Conservation (phyloP, 768 basidiomycete genomes). For the Chalciporus chontae region DNA sequence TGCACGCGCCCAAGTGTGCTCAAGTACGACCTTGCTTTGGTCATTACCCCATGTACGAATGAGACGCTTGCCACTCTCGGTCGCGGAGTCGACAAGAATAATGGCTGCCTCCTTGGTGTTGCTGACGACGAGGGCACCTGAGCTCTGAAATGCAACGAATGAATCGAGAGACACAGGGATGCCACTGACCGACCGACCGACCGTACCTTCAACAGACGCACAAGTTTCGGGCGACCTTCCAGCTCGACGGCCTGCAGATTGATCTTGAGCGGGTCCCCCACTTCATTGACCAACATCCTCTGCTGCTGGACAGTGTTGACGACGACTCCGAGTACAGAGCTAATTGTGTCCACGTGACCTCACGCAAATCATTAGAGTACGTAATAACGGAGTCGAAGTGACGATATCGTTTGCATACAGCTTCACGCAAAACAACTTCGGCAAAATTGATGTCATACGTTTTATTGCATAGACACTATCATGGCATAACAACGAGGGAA, state of each 20-base stretch:
- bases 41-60: slow-evolving; percentile 58
- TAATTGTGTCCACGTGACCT: not conserved
- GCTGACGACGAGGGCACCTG: slow-evolving; percentile 51
- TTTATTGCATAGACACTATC: slow-evolving; percentile 34
- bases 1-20: slow-evolving; percentile 49
- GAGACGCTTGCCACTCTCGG: slow-evolving; percentile 51
- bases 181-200: slow-evolving; percentile 12
- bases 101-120: slow-evolving; percentile 52
- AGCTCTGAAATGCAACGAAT: slow-evolving; percentile 37
- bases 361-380: not conserved
- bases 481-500: slow-evolving; percentile 36
- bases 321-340: slow-evolving; percentile 3
- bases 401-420: slow-evolving; percentile 11
- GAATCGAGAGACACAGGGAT: not conserved
- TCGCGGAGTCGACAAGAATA: slow-evolving; percentile 55
- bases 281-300: slow-evolving; percentile 36
- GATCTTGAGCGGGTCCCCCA: slow-evolving; percentile 43
- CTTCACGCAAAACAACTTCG: not conserved
- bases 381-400: not conserved
- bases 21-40: slow-evolving; percentile 44
- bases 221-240: slow-evolving; percentile 45
- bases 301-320: slow-evolving; percentile 13
- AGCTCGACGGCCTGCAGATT: slow-evolving; percentile 59
- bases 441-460: slow-evolving; percentile 19
- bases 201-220: slow-evolving; percentile 49